Percentiles rank a stretch among this genome's conserved stretches.
These are phyloP conservation scores for Aspergillus ustus DNA, from an alignment of 2,329 filamentous ascomycete species.

Conservation along the genomic window DNA sequence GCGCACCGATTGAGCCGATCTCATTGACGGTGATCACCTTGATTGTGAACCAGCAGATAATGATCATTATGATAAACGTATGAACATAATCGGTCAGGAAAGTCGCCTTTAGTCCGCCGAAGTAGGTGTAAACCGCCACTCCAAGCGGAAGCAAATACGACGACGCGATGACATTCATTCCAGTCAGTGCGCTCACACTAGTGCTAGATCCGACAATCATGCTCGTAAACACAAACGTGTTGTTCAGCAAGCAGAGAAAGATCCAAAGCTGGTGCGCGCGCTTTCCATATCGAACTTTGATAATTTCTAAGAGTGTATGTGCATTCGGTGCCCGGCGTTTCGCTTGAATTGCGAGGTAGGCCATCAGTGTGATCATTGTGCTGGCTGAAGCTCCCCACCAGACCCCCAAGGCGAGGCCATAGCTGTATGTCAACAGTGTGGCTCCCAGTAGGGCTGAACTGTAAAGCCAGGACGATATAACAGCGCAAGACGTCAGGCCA, in stretches of 20 bases:
- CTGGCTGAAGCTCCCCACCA: conserved; percentile 12
- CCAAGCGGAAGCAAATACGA: conserved; percentile 7
- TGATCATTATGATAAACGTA: conserved; percentile 10
- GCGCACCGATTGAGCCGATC: conserved; percentile 4
- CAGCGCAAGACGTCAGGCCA: conserved; percentile 2
- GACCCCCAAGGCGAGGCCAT: conserved; percentile 2
- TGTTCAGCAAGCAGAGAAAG: conserved; percentile 5
- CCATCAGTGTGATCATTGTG: conserved; percentile 8
- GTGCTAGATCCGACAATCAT: conserved; percentile 9
- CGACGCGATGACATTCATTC: conserved; percentile 4
- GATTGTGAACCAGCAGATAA: conserved; percentile 9
- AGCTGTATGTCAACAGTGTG: conserved; percentile 3
- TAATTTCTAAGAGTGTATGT: conserved; percentile 3
- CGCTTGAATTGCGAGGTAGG: conserved; percentile 1
- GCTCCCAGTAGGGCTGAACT: conserved; percentile 6
- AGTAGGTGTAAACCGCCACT: conserved; percentile 8
- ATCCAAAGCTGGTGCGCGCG: conserved; percentile 5
- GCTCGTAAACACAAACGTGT: conserved; percentile 6
- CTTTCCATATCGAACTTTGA: conserved; percentile 3
- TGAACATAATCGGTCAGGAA: conserved; percentile 10
- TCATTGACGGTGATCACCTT: conserved; percentile 10
- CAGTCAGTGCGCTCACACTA: conserved; percentile 5
- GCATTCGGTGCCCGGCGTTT: conserved; percentile 5
- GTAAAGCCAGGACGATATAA: conserved; percentile 9
- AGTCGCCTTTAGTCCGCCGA: conserved; percentile 5